Conservation (phyloP, 177 flowering plant genomes). For the Vitis hybrid region DNA sequence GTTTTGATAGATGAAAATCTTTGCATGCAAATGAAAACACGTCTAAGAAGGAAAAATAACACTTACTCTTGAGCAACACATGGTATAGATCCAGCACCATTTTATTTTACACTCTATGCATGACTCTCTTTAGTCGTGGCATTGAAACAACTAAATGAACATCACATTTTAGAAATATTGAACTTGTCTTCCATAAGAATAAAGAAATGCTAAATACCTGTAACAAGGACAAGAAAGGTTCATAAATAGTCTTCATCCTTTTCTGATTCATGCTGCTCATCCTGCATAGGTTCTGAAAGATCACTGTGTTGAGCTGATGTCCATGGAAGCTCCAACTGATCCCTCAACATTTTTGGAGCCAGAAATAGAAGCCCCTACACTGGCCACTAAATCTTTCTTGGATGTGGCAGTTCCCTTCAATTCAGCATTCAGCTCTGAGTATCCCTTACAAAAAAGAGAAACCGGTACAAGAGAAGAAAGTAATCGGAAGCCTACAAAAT, state of each 20-base stretch:
- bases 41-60: too few species aligned
- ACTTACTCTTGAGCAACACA: neutral
- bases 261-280: conserved; percentile 17
- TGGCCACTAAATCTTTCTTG: conserved; percentile 58
- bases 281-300: conserved; percentile 62
- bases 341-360: conserved; percentile 51
- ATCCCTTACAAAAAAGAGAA: conserved; percentile 15
- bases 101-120: neutral
- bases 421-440: conserved; percentile 14
- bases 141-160: neutral
- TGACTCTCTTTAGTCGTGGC: neutral
- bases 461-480: conserved; percentile 10
- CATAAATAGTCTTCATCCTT: neutral
- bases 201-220: neutral
- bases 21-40: too few species aligned
- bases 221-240: neutral
- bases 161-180: neutral
- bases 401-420: conserved; percentile 34
- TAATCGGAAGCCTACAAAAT: conserved; percentile 10
- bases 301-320: conserved; percentile 74
- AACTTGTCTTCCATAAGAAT: neutral
- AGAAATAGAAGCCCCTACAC: conserved; percentile 50
- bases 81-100: neutral
- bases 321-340: conserved; percentile 63
- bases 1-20: too few species aligned